Base-by-base conservation (phyloP, 1,284 basidiomycete genomes). In the Athelia sp. region DNA sequence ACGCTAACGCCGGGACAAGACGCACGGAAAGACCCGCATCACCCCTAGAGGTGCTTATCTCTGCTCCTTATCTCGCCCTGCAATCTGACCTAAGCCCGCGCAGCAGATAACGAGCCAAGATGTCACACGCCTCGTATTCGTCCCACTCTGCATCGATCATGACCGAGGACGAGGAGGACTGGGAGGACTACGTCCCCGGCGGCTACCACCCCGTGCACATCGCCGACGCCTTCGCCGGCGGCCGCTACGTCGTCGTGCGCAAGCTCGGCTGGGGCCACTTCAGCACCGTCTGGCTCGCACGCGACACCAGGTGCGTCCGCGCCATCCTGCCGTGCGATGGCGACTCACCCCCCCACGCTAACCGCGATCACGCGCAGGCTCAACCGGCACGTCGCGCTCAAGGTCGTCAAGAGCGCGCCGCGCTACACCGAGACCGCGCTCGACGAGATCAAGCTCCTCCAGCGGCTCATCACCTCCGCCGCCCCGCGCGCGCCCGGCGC, bases 201-300 rank as follows among this genome's bases (percentile, higher is more conserved):
- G 93, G 93, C 18, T 96, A 97, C 68, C 93, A 95, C 63, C 96
- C 95, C 18, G 93, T 98, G 47, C 87, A 95, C 66, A 93, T 99
- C 54, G 96, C 95, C 61, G 93, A 98, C 70, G 68, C 78, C 23
- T 98, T 98, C 68, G 92, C 89, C 50, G 84, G 93, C 56, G 90
- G 82, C 9, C 75, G 96, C 43, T 99, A 99, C 67, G 68, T 84
- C 58, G 90, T 98, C 59, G 93, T 98, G 50, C 75, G 96, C 55
- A 99, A 99, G 70, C 84, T 99, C 13, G 97, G 96, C 29, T 99
- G 96, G 87, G 96, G 97, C 40, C 97, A 99, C 69, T 99, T 99
- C 70, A 91, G 87, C 1, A 94, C 93, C 1, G 93, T 96, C 10
- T 96, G 93, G 93, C 77, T 96, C 0, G 91, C 92, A 24, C 84